Conservation (phyloP, 139 green algal genomes). For the Chlorella sp. region DNA sequence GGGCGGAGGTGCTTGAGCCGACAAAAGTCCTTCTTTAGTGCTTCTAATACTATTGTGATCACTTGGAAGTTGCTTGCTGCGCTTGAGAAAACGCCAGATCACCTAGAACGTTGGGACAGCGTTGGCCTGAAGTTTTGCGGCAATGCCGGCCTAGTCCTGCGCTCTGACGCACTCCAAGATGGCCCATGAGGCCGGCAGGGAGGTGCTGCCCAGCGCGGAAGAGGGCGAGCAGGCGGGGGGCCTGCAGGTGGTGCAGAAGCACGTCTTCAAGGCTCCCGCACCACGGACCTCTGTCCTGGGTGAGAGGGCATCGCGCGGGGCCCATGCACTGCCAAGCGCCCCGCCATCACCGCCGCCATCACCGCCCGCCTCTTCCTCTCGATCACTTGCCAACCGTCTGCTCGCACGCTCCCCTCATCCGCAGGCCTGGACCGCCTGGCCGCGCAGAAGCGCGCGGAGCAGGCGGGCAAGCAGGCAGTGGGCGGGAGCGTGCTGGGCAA, state of each 20-base stretch:
- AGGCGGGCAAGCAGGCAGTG: not conserved
- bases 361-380: not conserved
- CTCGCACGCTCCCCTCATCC: not conserved
- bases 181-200: not conserved
- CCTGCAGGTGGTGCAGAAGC: constrained; percentile 51
- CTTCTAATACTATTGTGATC: too few relatives aligned
- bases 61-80: too few relatives aligned
- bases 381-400: too few relatives aligned
- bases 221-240: constrained; percentile 37
- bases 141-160: too few relatives aligned
- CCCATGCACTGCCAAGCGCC: too few relatives aligned
- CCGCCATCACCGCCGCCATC: constrained; percentile 7
- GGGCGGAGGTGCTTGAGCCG: too few relatives aligned
- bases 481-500: constrained; percentile 1
- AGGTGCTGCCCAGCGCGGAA: not conserved
- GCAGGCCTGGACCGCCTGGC: constrained; percentile 74
- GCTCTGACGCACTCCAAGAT: too few relatives aligned
- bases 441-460: constrained; percentile 61
- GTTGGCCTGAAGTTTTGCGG: too few relatives aligned
- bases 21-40: too few relatives aligned
- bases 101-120: too few relatives aligned
- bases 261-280: constrained; percentile 73
- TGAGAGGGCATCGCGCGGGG: constrained; percentile 27
- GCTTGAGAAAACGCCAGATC: too few relatives aligned
- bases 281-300: constrained; percentile 72